phyloP scores from a whole-genome alignment of 1,284 basidiomycete species.

The Salmacisia buchloeana region DNA sequence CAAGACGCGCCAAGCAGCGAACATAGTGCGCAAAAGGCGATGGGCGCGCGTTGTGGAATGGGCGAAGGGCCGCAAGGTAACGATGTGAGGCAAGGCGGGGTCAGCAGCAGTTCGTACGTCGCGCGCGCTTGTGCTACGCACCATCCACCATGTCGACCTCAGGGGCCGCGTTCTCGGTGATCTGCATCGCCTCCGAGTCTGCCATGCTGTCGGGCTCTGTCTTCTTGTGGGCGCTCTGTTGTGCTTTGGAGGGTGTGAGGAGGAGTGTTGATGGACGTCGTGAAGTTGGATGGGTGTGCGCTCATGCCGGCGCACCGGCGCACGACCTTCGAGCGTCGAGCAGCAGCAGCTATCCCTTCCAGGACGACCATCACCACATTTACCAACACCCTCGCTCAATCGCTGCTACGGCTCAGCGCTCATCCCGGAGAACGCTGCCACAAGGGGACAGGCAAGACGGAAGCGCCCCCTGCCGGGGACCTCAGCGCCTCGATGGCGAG shows the following conservation, averaged over 20 bases:
- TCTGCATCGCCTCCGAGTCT: not conserved
- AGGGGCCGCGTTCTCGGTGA: constrained; percentile 12
- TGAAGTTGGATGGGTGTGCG: not conserved
- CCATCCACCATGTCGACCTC: constrained; percentile 39
- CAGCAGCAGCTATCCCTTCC: too few relatives aligned
- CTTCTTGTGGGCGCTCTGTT: not conserved
- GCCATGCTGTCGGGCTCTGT: constrained; percentile 1
- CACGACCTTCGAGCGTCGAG: too few relatives aligned
- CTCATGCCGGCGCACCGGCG: too few relatives aligned
- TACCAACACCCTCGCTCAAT: too few relatives aligned
- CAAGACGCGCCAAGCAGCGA: not conserved
- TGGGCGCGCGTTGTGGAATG: not conserved
- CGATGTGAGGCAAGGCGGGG: not conserved
- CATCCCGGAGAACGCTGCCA: too few relatives aligned
- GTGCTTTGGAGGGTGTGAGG: not conserved
- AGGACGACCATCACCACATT: too few relatives aligned
- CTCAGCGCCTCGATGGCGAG: too few relatives aligned
- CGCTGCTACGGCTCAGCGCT: too few relatives aligned
- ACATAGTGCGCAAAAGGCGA: not conserved
- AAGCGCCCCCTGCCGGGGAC: too few relatives aligned
- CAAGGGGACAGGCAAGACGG: too few relatives aligned
- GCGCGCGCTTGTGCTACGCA: constrained; percentile 10
- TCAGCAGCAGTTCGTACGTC: not conserved
- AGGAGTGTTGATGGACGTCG: not conserved
- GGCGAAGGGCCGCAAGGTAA: not conserved